Percentiles rank a stretch among this genome's conserved stretches.
phyloP scores from a whole-genome alignment of 2,329 filamentous ascomycete species.

The Cladorrhinum sp. region DNA sequence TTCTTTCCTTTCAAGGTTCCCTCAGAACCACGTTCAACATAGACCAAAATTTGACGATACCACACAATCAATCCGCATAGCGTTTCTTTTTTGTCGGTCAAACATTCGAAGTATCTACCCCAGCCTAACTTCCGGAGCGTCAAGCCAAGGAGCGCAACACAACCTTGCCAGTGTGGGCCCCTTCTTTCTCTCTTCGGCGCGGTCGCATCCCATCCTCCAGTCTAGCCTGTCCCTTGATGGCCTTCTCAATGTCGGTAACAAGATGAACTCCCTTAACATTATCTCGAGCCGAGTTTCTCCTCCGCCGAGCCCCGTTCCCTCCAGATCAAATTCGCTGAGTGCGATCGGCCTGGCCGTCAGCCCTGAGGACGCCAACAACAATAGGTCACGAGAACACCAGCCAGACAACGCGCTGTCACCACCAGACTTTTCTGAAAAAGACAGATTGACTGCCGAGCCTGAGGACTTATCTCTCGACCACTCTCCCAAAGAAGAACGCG shows the following conservation, averaged over 20 bases:
- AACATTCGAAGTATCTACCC: neutral
- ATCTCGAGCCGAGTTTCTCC: conserved; percentile 78
- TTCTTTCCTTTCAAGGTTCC: neutral
- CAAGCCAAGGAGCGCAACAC: neutral
- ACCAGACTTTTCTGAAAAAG: conserved; percentile 29
- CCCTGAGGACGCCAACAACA: conserved; percentile 36
- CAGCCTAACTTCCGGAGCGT: neutral
- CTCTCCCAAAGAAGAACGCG: conserved; percentile 22
- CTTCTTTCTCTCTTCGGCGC: conserved; percentile 7
- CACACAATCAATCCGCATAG: neutral
- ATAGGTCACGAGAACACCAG: conserved; percentile 30
- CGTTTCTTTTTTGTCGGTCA: neutral
- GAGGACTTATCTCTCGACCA: conserved; percentile 38
- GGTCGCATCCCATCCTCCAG: conserved; percentile 19
- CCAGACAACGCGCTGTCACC: conserved; percentile 25
- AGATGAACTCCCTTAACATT: conserved; percentile 97
- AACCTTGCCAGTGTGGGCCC: neutral
- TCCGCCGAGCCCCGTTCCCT: conserved; percentile 52
- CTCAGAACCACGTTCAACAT: neutral
- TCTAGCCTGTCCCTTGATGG: conserved; percentile 44
- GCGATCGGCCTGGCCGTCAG: conserved; percentile 48
- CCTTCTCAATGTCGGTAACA: conserved; percentile 49
- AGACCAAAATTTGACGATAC: neutral
- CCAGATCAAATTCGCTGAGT: conserved; percentile 60
- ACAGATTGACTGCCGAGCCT: conserved; percentile 31